A percentile compares a stretch with the other conserved stretches of the same genome.
phyloP scores from a whole-genome alignment of 75 land plant species.

The Pinus tabuliformis region DNA sequence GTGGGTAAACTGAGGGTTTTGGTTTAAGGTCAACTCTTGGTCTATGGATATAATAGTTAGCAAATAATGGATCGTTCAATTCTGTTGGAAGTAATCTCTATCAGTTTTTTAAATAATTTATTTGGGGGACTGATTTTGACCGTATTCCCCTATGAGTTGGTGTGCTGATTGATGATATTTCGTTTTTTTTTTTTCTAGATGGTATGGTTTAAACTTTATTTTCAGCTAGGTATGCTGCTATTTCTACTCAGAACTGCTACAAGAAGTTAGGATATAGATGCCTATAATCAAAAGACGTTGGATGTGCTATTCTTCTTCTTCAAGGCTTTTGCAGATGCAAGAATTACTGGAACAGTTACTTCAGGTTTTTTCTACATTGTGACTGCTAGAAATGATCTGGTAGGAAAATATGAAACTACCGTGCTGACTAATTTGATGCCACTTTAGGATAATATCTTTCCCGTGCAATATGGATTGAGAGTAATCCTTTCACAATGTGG shows the following conservation, averaged over 20 bases:
- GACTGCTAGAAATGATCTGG: not conserved
- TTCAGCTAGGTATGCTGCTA: not conserved
- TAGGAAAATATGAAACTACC: not conserved
- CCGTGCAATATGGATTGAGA: too few species aligned
- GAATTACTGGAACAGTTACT: not conserved
- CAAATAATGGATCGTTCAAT: not conserved
- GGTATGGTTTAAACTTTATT: not conserved
- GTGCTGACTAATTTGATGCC: not conserved
- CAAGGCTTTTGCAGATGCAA: not conserved
- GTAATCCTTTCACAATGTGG: too few species aligned
- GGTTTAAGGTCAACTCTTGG: not conserved
- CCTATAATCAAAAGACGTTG: not conserved
- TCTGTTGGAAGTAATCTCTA: too few species aligned
- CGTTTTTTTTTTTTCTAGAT: not conserved
- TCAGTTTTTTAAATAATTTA: too few species aligned
- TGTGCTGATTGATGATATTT: not conserved
- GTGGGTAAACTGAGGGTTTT: not conserved
- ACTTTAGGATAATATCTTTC: too few species aligned
- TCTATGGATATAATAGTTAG: not conserved
- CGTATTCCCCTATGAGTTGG: not conserved
- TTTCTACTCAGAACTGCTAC: not conserved
- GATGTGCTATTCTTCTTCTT: not conserved
- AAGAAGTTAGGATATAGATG: not conserved
- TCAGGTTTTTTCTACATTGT: not conserved
- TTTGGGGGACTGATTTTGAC: not conserved